Conservation (phyloP, 2,329 filamentous ascomycete species). For the Neofusicoccum parvum region DNA sequence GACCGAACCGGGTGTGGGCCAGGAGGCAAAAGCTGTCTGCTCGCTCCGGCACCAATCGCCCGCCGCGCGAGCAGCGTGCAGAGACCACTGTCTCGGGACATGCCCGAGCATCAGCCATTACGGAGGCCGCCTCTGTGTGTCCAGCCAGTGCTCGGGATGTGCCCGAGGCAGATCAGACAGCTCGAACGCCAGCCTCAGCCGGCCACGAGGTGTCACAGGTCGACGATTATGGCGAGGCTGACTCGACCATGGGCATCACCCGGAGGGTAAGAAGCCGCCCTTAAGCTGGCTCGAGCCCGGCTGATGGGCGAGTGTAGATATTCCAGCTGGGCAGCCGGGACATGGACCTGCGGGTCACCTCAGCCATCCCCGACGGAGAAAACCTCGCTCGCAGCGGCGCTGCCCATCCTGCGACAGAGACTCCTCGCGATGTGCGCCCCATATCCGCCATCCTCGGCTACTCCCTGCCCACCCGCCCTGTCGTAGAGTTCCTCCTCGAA, state of each 20-base stretch:
- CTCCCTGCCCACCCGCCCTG: constrained; percentile 32
- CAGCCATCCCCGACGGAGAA: constrained; percentile 39
- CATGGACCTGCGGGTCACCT: constrained; percentile 35
- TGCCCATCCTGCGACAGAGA: background rate
- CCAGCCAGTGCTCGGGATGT: too few relatives aligned
- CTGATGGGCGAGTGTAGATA: constrained; percentile 23
- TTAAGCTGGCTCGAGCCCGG: background rate
- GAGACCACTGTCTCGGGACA: too few relatives aligned
- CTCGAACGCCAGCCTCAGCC: too few relatives aligned
- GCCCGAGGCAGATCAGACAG: too few relatives aligned
- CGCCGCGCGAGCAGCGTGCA: too few relatives aligned
- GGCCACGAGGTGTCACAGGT: background rate
- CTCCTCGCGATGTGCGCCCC: constrained; percentile 25
- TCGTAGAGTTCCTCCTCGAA: constrained; percentile 39
- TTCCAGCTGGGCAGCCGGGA: constrained; percentile 32
- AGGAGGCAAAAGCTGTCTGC: too few relatives aligned
- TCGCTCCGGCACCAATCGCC: too few relatives aligned
- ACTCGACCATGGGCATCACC: constrained; percentile 41
- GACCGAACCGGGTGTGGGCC: too few relatives aligned
- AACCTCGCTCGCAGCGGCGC: constrained; percentile 6
- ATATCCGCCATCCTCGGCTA: constrained; percentile 33
- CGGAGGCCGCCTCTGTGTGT: too few relatives aligned
- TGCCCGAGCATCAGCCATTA: too few relatives aligned
- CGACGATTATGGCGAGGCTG: constrained; percentile 31
- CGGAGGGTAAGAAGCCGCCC: constrained; percentile 23